Conservation (phyloP, 2,329 filamentous ascomycete species). For the Scopulariopsis brevicaulis region DNA sequence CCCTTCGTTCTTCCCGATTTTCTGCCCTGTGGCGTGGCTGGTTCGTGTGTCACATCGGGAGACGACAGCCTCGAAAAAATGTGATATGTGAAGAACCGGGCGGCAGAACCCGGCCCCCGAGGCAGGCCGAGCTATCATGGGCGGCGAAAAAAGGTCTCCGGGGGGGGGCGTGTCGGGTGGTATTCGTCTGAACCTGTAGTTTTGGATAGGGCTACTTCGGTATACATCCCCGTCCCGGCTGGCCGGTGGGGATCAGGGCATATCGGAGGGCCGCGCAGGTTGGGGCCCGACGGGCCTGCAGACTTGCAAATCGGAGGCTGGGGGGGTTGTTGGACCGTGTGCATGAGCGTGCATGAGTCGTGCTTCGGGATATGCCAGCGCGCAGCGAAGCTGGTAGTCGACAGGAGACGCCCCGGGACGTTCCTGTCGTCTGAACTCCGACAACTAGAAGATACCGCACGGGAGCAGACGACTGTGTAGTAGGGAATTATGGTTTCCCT, state of each 20-base stretch:
- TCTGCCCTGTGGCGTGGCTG: background rate
- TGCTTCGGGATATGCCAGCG: background rate
- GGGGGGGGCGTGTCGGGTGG: background rate
- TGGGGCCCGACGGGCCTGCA: background rate
- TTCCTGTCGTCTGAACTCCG: background rate
- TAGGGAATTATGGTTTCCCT: background rate
- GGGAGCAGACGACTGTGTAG: background rate
- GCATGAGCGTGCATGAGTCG: background rate
- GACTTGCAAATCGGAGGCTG: background rate
- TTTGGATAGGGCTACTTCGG: background rate
- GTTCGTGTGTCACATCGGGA: background rate
- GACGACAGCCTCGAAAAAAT: background rate
- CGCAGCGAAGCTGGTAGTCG: background rate
- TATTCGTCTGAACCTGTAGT: background rate
- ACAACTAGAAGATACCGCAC: background rate
- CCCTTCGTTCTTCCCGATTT: background rate
- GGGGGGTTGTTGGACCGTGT: background rate
- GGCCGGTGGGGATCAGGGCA: background rate
- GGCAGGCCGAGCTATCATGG: background rate
- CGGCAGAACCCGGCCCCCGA: background rate
- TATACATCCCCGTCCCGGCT: background rate
- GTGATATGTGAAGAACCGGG: background rate
- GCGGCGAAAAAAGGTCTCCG: background rate
- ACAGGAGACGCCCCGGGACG: background rate
- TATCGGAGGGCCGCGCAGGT: background rate